Conservation (phyloP, 352 stramenopile species). For the Phytophthora colocasiae region DNA sequence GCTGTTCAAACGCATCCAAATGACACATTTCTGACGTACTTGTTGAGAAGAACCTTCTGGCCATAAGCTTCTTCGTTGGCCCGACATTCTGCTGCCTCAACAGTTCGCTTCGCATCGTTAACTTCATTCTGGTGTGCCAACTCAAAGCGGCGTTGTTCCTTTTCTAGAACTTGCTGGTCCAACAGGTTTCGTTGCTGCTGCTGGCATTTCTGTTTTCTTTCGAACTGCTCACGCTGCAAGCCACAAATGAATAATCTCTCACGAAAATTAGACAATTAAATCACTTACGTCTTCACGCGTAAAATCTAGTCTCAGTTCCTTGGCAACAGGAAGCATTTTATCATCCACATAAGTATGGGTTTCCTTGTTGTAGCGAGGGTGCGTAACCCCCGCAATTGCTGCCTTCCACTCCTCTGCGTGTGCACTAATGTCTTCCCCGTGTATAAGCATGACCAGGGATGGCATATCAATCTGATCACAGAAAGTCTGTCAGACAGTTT, state of each 20-base stretch:
- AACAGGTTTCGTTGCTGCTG: constrained; percentile 30
- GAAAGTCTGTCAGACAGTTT: constrained; percentile 3
- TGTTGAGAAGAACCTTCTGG: constrained; percentile 21
- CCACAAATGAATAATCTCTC: neutral
- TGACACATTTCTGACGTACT: constrained; percentile 17
- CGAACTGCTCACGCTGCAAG: constrained; percentile 17
- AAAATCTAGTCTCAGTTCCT: constrained; percentile 2
- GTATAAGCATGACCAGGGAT: constrained; percentile 20
- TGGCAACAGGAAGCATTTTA: constrained; percentile 1
- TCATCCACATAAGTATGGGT: neutral
- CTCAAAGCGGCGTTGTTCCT: constrained; percentile 18
- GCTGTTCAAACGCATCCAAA: neutral
- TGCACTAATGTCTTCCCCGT: constrained; percentile 22
- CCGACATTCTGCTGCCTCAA: constrained; percentile 9
- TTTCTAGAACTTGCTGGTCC: constrained; percentile 39
- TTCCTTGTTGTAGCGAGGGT: constrained; percentile 1
- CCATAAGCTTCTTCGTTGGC: constrained; percentile 20
- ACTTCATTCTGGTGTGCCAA: constrained; percentile 9
- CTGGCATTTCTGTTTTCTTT: constrained; percentile 31
- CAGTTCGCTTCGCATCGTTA: constrained; percentile 11
- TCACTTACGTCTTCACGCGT: constrained; percentile 23
- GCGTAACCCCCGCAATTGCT: neutral
- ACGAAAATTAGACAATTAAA: neutral
- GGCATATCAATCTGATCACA: constrained; percentile 28
- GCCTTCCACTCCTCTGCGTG: constrained; percentile 33